Percentiles rank a stretch among this genome's conserved stretches.
phyloP scores from a whole-genome alignment of 1,284 basidiomycete genomes.

The Microbotryum intermedium region DNA sequence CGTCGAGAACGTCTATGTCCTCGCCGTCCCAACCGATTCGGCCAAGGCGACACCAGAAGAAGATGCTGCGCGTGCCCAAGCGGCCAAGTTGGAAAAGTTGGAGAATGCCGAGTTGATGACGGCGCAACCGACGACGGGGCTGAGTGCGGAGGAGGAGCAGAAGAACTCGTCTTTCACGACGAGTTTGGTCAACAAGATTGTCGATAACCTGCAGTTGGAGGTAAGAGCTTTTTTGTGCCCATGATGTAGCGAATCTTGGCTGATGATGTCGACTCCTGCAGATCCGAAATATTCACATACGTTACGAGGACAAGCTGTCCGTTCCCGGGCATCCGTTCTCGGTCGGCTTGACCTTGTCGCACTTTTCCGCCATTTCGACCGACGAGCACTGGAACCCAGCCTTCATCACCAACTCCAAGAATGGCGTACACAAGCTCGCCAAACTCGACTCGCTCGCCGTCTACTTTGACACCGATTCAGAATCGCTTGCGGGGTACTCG shows the following conservation, averaged over 20 bases:
- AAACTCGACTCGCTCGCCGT: constrained; percentile 78
- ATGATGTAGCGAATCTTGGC: constrained; percentile 1
- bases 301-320: constrained; percentile 92
- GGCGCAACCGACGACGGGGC: constrained; percentile 46
- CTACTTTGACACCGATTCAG: constrained; percentile 93
- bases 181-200: constrained; percentile 79
- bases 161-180: constrained; percentile 74
- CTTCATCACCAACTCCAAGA: constrained; percentile 83
- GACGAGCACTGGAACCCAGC: constrained; percentile 86
- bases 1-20: constrained; percentile 89
- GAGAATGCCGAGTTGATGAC: constrained; percentile 78
- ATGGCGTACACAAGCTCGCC: constrained; percentile 90
- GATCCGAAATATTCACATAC: constrained; percentile 78
- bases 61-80: constrained; percentile 72
- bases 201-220: constrained; percentile 94
- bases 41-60: constrained; percentile 67
- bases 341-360: constrained; percentile 80
- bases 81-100: constrained; percentile 79
- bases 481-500: constrained; percentile 60
- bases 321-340: constrained; percentile 96
- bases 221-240: constrained; percentile 43
- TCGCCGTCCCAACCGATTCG: constrained; percentile 75
- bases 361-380: constrained; percentile 89
- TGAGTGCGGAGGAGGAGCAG: constrained; percentile 53
- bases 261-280: not conserved